These are phyloP conservation scores for Bryopsis sp. DNA, from an alignment of 139 green algal genomes.

Conservation along the genomic window DNA sequence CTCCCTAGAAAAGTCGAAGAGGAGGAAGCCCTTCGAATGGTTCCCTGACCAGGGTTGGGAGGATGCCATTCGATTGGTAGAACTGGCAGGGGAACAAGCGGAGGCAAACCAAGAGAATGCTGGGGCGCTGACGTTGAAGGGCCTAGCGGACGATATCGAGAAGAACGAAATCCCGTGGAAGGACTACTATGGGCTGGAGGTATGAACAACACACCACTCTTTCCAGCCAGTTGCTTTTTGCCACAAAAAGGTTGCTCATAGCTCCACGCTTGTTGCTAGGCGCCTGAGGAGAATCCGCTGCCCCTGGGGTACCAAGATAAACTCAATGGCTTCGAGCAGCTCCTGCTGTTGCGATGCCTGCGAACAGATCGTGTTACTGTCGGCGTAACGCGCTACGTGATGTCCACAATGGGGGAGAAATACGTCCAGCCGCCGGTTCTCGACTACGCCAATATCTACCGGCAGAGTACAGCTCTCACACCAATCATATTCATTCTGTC, in stretches of 20 bases:
- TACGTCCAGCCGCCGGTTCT: conserved; percentile 66
- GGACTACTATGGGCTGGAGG: conserved; percentile 60
- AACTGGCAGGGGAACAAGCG: conserved; percentile 35
- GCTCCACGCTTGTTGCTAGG: conserved; percentile 12
- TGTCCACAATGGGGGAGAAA: conserved; percentile 46
- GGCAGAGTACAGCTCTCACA: conserved; percentile 52
- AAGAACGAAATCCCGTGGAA: conserved; percentile 50
- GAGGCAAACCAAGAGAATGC: conserved; percentile 7
- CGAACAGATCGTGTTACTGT: conserved; percentile 72
- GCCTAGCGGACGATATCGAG: conserved; percentile 54
- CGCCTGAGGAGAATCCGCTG: conserved; percentile 43
- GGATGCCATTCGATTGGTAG: conserved; percentile 61
- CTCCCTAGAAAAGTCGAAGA: conserved; percentile 50
- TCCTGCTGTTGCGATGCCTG: conserved; percentile 74
- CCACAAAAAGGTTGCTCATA: neutral
- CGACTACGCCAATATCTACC: conserved; percentile 67
- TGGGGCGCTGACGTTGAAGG: conserved; percentile 15
- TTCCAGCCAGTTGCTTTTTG: neutral
- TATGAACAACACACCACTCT: too few relatives aligned
- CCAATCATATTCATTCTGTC: conserved; percentile 85
- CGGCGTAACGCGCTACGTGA: conserved; percentile 61
- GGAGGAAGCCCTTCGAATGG: conserved; percentile 55
- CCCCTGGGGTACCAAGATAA: conserved; percentile 41
- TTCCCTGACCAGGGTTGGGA: conserved; percentile 71
- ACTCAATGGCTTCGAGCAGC: conserved; percentile 64